Evolutionary conservation across 2,329 filamentous ascomycete species (phyloP).

Genomic region (Claviceps purpurea): DNA sequence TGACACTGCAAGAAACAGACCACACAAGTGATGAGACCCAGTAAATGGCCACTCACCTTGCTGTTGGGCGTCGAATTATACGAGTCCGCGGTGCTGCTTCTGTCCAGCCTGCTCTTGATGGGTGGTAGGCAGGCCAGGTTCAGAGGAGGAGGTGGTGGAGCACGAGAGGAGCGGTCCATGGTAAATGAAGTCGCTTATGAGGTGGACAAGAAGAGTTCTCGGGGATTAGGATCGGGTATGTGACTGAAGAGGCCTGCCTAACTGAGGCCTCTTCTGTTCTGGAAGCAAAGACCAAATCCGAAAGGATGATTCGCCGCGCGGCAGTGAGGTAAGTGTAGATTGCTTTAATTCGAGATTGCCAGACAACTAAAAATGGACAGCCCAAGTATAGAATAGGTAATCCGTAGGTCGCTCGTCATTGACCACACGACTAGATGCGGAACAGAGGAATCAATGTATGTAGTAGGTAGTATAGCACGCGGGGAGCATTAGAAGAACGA

Average conservation of each 20-base stretch:
- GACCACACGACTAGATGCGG: neutral
- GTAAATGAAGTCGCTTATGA: neutral
- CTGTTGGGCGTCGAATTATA: slow-evolving; percentile 8
- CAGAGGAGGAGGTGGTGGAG: slow-evolving; percentile 7
- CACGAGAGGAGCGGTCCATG: slow-evolving; percentile 5
- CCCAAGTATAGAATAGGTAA: neutral
- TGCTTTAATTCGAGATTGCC: too few relatives aligned
- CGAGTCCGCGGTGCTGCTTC: slow-evolving; percentile 12
- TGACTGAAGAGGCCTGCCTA: too few relatives aligned
- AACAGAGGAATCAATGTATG: neutral
- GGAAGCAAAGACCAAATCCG: too few relatives aligned
- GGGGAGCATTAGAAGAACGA: too few relatives aligned
- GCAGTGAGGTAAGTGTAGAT: too few relatives aligned
- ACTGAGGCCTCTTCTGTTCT: too few relatives aligned
- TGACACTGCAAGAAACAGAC: neutral
- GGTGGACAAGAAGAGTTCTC: too few relatives aligned
- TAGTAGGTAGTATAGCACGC: too few relatives aligned
- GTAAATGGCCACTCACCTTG: slow-evolving; percentile 11
- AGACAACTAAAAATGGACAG: neutral
- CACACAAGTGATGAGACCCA: neutral
- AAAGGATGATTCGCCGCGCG: too few relatives aligned
- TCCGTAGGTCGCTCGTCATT: neutral
- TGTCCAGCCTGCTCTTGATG: slow-evolving; percentile 10
- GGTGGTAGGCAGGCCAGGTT: slow-evolving; percentile 6
- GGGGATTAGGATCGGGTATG: too few relatives aligned